phyloP scores from a whole-genome alignment of 2,329 filamentous ascomycete genomes.

The Volutella citrinella region DNA sequence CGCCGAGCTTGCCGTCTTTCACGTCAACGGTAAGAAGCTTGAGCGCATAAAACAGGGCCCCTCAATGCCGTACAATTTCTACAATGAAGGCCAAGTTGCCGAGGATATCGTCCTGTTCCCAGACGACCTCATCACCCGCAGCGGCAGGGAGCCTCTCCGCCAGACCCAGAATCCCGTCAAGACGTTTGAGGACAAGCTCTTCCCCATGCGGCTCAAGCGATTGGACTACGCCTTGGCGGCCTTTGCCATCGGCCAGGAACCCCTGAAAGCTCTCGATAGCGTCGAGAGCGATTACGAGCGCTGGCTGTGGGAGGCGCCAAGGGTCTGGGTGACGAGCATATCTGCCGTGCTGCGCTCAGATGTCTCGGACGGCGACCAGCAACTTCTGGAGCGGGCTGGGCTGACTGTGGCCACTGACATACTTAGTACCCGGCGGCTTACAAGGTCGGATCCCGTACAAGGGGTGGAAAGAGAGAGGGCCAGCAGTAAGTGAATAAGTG shows the following conservation, averaged over 20 bases:
- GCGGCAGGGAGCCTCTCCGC: slow-evolving; percentile 15
- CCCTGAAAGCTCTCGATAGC: slow-evolving; percentile 3
- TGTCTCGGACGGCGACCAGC: no score
- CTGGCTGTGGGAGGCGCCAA: slow-evolving; percentile 19
- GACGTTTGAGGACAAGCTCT: slow-evolving; percentile 12
- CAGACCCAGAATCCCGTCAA: slow-evolving; percentile 21
- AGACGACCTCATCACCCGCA: slow-evolving; percentile 15
- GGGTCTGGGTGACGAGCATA: slow-evolving; percentile 20
- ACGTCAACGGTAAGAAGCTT: slow-evolving; percentile 6
- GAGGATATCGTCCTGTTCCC: slow-evolving; percentile 26
- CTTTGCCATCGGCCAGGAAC: slow-evolving; percentile 7
- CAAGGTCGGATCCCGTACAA: slow-evolving; percentile 13
- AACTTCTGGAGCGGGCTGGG: slow-evolving; percentile 12
- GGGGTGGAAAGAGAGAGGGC: slow-evolving; percentile 24
- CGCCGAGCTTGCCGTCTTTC: slow-evolving; percentile 13
- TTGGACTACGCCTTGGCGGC: slow-evolving; percentile 14
- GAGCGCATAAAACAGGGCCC: slow-evolving; percentile 2
- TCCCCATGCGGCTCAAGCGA: slow-evolving; percentile 11
- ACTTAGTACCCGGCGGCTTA: no score
- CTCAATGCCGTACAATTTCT: slow-evolving; percentile 20
- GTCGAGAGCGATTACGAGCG: slow-evolving; percentile 9
- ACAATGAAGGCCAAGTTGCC: slow-evolving; percentile 19
- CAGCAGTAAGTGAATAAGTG: slow-evolving; percentile 11
- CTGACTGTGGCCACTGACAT: no score
- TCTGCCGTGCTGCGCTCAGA: no score